Evolutionary conservation across 2,329 filamentous ascomycete species (phyloP).

Genomic region (Achaetomium macrosporum): DNA sequence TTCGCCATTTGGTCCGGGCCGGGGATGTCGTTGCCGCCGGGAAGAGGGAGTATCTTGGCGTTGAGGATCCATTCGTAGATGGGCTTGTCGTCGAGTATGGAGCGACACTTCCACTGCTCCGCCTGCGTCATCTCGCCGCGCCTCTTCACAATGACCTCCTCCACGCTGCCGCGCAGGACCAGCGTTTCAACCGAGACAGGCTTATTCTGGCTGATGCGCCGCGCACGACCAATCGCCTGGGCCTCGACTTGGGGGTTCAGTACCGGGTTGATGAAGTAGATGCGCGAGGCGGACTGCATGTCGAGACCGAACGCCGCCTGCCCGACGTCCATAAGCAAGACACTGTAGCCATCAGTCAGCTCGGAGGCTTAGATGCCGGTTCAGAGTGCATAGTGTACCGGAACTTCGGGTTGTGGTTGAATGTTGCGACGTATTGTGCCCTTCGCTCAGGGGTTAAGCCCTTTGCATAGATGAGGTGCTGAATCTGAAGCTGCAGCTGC

Average conservation of each 20-base stretch:
- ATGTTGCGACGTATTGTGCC: conserved; percentile 70
- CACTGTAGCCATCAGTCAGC: conserved; percentile 40
- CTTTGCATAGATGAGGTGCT: conserved; percentile 63
- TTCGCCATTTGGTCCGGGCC: conserved; percentile 13
- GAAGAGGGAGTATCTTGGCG: conserved; percentile 38
- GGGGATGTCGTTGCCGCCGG: conserved; percentile 3
- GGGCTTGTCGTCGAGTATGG: conserved; percentile 50
- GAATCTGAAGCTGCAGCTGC: conserved; percentile 45
- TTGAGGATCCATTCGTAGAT: conserved; percentile 56
- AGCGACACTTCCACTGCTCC: conserved; percentile 51
- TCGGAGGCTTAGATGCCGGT: neutral
- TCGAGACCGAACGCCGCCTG: conserved; percentile 87
- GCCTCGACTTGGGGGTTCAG: conserved; percentile 80
- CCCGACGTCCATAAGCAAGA: conserved; percentile 85
- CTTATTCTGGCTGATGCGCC: conserved; percentile 76
- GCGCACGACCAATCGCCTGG: conserved; percentile 85
- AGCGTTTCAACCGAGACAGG: conserved; percentile 81
- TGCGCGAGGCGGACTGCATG: conserved; percentile 72
- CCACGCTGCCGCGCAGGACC: conserved; percentile 71
- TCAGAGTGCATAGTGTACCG: conserved; percentile 33
- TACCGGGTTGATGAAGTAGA: conserved; percentile 86
- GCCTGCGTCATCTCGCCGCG: conserved; percentile 68
- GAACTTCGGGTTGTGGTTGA: conserved; percentile 63
- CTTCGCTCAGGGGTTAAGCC: conserved; percentile 55
- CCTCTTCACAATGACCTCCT: conserved; percentile 74